Conservation (phyloP, 148 eudicot genomes). For the Amaranthus hypochondriacus region DNA sequence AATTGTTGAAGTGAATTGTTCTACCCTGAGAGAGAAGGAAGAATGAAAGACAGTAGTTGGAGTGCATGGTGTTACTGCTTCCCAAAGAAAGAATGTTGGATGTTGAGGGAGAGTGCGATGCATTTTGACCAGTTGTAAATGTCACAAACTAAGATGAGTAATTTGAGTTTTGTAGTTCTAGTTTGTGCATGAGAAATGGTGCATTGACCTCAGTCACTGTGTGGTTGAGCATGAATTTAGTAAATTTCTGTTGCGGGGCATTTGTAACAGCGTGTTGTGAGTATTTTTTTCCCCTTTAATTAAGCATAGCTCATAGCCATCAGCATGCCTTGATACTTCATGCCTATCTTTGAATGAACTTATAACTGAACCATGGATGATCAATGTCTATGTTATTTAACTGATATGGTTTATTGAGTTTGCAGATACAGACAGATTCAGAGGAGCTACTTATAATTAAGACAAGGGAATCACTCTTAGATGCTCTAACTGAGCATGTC, state of each 20-base stretch:
- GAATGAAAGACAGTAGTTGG: too few species aligned
- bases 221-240: not conserved
- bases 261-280: too few species aligned
- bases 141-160: too few species aligned
- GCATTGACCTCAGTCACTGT: not conserved
- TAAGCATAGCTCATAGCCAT: not conserved
- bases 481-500: slow-evolving; percentile 83
- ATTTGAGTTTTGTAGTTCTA: not conserved
- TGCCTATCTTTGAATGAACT: not conserved
- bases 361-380: not conserved
- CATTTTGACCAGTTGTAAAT: too few species aligned
- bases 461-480: slow-evolving; percentile 89
- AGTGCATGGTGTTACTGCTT: too few species aligned
- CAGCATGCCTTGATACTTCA: not conserved
- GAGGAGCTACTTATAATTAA: slow-evolving; percentile 96
- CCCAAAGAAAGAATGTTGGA: too few species aligned
- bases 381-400: not conserved
- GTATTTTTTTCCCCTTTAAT: too few species aligned
- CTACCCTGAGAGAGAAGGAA: too few species aligned
- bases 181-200: not conserved
- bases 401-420: not conserved
- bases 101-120: too few species aligned
- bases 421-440: slow-evolving; percentile 86
- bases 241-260: not conserved
- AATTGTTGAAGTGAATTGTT: too few species aligned